phyloP scores from a whole-genome alignment of 148 eudicot species.

The Rhododendron griersonianum region DNA sequence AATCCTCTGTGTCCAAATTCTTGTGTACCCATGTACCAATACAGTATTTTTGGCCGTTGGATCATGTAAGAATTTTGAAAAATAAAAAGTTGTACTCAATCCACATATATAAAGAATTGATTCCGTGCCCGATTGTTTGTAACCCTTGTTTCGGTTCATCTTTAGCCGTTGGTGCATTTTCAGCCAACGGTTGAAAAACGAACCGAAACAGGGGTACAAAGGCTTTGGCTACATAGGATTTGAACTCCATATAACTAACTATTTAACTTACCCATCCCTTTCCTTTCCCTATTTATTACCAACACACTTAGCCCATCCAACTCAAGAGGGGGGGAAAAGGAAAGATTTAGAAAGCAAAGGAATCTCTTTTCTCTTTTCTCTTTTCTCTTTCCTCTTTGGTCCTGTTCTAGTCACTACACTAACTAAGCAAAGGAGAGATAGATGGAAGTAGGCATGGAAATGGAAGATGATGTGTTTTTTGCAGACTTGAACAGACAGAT shows the following conservation, averaged over 20 bases:
- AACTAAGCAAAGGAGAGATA: not conserved
- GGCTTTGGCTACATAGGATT: not conserved
- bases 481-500: slow-evolving; percentile 79
- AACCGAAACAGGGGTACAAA: not conserved
- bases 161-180: too few species aligned
- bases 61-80: not conserved
- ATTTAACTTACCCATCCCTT: not conserved
- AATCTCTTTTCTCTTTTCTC: not conserved
- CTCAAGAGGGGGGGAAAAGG: not conserved
- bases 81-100: not conserved
- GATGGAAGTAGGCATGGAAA: slow-evolving; percentile 54
- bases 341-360: not conserved
- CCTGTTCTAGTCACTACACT: not conserved
- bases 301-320: not conserved
- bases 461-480: slow-evolving; percentile 72
- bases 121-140: not conserved
- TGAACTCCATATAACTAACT: not conserved
- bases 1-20: not conserved
- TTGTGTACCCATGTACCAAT: not conserved
- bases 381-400: not conserved
- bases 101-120: not conserved
- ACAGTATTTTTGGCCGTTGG: not conserved
- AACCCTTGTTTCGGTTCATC: not conserved
- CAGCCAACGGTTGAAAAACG: not conserved
- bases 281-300: slow-evolving; percentile 4